Evolutionary conservation across 495 filamentous ascomycete genomes (phyloP).

Genomic region (Penicillium coprophilum): DNA sequence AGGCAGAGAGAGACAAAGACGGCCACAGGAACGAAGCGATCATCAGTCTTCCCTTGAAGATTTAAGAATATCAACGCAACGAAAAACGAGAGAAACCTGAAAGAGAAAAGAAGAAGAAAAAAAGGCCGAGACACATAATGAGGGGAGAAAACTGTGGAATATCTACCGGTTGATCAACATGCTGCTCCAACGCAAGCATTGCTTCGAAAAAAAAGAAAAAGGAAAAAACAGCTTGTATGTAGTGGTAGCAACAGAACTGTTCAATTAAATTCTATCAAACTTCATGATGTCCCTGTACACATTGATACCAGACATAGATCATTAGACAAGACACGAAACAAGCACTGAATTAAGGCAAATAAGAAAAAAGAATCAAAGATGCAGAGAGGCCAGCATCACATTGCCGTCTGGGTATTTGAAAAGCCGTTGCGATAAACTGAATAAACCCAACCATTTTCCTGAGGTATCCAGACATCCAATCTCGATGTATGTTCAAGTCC

Average conservation of each 20-base stretch:
- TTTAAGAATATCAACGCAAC: neutral
- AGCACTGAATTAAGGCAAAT: neutral
- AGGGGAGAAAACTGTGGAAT: neutral
- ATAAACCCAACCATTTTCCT: slow-evolving; percentile 3
- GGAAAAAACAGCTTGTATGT: neutral
- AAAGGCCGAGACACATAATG: no score
- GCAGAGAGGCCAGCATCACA: slow-evolving; percentile 3
- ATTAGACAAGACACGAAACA: neutral
- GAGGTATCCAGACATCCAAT: neutral
- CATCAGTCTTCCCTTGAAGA: neutral
- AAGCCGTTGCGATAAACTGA: slow-evolving; percentile 12
- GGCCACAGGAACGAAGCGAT: no score
- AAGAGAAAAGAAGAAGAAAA: neutral
- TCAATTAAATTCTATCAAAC: neutral
- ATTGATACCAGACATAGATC: neutral
- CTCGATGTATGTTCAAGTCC: neutral
- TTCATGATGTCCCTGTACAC: neutral
- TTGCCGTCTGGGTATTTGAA: slow-evolving; percentile 22
- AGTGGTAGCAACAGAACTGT: neutral
- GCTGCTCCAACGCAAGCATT: neutral
- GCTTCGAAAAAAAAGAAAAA: neutral
- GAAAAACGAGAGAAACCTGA: neutral
- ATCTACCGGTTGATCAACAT: neutral
- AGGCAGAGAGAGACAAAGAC: no score
- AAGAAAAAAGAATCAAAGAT: neutral